Evolutionary conservation across 225 moss, liverwort and hornwort species (phyloP).

Genomic region (Marchantia paleacea): DNA sequence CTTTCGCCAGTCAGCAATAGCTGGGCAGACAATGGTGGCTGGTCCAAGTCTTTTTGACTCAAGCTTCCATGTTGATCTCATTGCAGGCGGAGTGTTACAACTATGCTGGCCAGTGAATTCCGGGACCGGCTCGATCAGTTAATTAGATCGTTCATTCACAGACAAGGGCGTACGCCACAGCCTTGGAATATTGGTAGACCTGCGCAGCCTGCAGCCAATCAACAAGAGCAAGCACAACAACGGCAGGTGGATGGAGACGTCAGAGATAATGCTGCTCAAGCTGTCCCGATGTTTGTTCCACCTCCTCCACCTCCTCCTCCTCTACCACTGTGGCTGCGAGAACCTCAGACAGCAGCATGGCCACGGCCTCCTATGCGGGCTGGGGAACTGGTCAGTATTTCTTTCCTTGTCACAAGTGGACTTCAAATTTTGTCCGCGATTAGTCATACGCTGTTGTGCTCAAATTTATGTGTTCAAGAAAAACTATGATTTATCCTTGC

Average conservation of each 20-base stretch:
- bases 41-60: too few species aligned
- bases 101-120: conserved; percentile 70
- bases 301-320: conserved; percentile 53
- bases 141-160: conserved; percentile 69
- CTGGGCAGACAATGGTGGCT: too few species aligned
- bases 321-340: conserved; percentile 45
- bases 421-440: neutral
- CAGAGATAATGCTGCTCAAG: conserved; percentile 22
- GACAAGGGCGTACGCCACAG: conserved; percentile 62
- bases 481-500: neutral
- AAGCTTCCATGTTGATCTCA: too few species aligned
- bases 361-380: conserved; percentile 39
- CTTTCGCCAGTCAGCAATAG: too few species aligned
- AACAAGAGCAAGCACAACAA: conserved; percentile 25
- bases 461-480: neutral
- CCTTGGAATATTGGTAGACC: conserved; percentile 44
- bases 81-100: conserved; percentile 71
- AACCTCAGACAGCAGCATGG: conserved; percentile 25
- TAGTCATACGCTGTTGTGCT: neutral
- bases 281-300: conserved; percentile 27
- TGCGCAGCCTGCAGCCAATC: conserved; percentile 30
- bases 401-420: neutral
- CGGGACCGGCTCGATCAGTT: conserved; percentile 71
- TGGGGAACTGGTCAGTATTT: conserved; percentile 53
- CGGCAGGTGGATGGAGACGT: conserved; percentile 15